phyloP scores from a whole-genome alignment of 2,329 filamentous ascomycete genomes.

The Incumbomyces delicatus region DNA sequence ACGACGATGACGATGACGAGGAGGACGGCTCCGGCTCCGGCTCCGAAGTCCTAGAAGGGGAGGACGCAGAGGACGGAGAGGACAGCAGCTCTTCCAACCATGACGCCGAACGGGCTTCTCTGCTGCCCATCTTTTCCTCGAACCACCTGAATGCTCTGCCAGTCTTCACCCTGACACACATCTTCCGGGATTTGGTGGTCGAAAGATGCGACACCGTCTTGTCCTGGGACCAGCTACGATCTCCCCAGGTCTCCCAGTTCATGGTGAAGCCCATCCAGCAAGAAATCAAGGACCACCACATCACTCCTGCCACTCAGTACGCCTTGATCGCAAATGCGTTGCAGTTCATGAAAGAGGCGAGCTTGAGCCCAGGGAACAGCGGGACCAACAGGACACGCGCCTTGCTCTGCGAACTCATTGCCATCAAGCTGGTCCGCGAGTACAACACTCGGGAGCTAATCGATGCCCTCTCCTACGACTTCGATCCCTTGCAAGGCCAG shows the following conservation, averaged over 20 bases:
- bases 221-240: conserved; percentile 88
- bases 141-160: conserved; percentile 74
- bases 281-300: conserved; percentile 72
- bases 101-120: conserved; percentile 38
- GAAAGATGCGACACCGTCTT: conserved; percentile 83
- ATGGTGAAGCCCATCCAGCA: conserved; percentile 91
- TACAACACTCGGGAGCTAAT: conserved; percentile 84
- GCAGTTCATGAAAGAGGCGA: conserved; percentile 81
- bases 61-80: conserved; percentile 26
- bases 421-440: conserved; percentile 81
- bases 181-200: conserved; percentile 74
- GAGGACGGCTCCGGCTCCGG: conserved; percentile 26
- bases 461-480: conserved; percentile 89
- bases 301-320: conserved; percentile 77
- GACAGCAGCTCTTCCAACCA: conserved; percentile 33
- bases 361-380: conserved; percentile 71
- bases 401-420: conserved; percentile 80
- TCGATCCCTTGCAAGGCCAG: conserved; percentile 80
- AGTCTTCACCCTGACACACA: conserved; percentile 82
- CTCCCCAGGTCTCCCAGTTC: conserved; percentile 93
- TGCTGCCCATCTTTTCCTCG: conserved; percentile 71
- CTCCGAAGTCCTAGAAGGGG: conserved; percentile 22
- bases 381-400: conserved; percentile 76
- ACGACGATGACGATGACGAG: conserved; percentile 25
- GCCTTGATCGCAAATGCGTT: conserved; percentile 87